These are phyloP conservation scores for Hyphopichia fennica DNA, from an alignment of 1,139 yeast genomes.

Conservation along the genomic window DNA sequence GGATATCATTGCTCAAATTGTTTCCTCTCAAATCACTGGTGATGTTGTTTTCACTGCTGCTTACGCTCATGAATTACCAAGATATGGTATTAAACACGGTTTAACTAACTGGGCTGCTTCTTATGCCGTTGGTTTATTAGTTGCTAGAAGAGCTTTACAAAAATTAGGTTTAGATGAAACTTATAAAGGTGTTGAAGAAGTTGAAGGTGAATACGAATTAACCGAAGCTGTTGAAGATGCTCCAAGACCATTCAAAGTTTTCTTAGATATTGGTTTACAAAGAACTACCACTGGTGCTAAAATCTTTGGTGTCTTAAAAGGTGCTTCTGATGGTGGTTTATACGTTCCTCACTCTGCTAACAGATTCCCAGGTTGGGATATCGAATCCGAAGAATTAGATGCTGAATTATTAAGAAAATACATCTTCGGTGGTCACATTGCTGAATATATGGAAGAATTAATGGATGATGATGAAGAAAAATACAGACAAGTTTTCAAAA, in stretches of 20 bases:
- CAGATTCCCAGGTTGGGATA: slow-evolving; percentile 99
- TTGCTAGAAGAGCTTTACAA: slow-evolving; percentile 99
- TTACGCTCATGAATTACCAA: slow-evolving; percentile 98
- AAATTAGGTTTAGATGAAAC: slow-evolving; percentile 98
- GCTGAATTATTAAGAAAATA: slow-evolving; percentile 97
- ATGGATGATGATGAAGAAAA: slow-evolving; percentile 99
- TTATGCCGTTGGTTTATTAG: slow-evolving; percentile 97
- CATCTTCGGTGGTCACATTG: slow-evolving; percentile 99
- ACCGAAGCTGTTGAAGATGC: slow-evolving; percentile 99
- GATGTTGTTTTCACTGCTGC: slow-evolving; percentile 97
- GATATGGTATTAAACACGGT: slow-evolving; percentile 97
- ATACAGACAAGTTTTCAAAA: slow-evolving; percentile 93
- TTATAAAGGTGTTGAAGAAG: slow-evolving; percentile 98
- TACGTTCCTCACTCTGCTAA: slow-evolving; percentile 99
- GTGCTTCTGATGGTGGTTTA: slow-evolving; percentile 99
- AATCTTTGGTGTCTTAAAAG: slow-evolving; percentile 98
- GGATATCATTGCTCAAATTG: slow-evolving; percentile 97
- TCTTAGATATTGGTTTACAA: slow-evolving; percentile 98
- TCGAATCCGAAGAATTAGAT: slow-evolving; percentile 97
- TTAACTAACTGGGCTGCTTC: slow-evolving; percentile 99
- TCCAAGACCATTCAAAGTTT: slow-evolving; percentile 99
- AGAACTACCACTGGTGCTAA: slow-evolving; percentile 99
- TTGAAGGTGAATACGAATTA: slow-evolving; percentile 97
- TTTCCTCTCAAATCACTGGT: slow-evolving; percentile 96
- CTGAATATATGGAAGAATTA: slow-evolving; percentile 99